These are phyloP conservation scores for Camelina hispida DNA, from an alignment of 345 rosid species.

Conservation along the genomic window DNA sequence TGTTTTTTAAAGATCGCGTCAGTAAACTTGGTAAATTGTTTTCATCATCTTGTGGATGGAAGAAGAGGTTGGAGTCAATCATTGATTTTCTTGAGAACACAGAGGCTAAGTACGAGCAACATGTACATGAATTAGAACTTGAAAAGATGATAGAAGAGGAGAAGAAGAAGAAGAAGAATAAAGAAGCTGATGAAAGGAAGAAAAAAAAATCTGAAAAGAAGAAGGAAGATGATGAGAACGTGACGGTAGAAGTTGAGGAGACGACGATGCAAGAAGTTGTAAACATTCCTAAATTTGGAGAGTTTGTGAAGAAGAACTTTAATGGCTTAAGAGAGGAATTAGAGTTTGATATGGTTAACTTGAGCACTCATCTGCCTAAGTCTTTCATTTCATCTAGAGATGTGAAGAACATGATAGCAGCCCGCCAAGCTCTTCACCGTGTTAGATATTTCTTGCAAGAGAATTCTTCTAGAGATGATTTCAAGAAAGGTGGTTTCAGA, in stretches of 20 bases:
- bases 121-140: neutral
- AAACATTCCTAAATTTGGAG: conserved; percentile 22
- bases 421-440: conserved; percentile 31
- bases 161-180: neutral
- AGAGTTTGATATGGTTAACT: conserved; percentile 34
- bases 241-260: neutral
- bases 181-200: neutral
- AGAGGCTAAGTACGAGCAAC: conserved; percentile 7
- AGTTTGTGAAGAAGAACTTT: conserved; percentile 28
- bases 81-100: conserved; percentile 41
- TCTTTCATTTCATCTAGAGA: conserved; percentile 26
- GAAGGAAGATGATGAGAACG: too few relatives aligned
- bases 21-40: conserved; percentile 24
- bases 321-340: neutral
- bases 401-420: conserved; percentile 36
- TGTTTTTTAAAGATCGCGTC: conserved; percentile 47
- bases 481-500: neutral
- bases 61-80: conserved; percentile 19
- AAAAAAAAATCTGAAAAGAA: neutral
- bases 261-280: neutral
- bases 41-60: conserved; percentile 40
- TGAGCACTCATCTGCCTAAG: conserved; percentile 48
- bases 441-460: conserved; percentile 10
- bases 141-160: neutral
- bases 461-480: neutral